Base-by-base conservation (phyloP, 2,329 filamentous ascomycete genomes). In the Colletotrichum simmondsii region DNA sequence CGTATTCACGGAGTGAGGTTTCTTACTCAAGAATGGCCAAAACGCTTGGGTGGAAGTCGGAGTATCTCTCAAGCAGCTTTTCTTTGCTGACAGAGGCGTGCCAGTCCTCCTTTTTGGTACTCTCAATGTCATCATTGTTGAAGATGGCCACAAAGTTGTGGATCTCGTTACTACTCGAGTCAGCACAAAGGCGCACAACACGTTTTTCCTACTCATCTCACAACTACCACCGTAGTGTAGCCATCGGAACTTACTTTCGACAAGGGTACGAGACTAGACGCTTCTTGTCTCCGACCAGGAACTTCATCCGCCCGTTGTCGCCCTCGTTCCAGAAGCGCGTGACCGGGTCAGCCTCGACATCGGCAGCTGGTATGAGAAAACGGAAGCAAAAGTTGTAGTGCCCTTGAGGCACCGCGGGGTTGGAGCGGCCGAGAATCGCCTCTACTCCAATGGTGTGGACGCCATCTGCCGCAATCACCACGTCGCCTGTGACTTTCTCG, bases 401-500 rank as follows among this genome's bases (percentile, higher is more conserved):
- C 2, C 76, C 65, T 11, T 79, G 77, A 16, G 77, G 73, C 28
- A 79, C 72, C 1, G 79, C 77, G 5, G 74, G 75, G 67, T 79
- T 79, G n/a, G 74, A 67, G 54, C 73, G 66, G 24, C 79, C 80
- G 10, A 80, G 67, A 7, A 82, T 71, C 12, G 75, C 68, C 65
- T 80, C 76, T 10, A 77, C 73, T 10, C 77, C 82, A 8, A 75
- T 65, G 7, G 80, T 81, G 66, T 85, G 83, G 14, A 85, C 77
- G 3, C 85, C 86, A 71, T 87, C 85, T 4, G 85, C 85, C 2
- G 82, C 84, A 32, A 87, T 78, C 28, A 87, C 80, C 4, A 87
- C 72, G 69, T 87, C 84, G 28, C 77, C 79, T 6, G 64, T 65
- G 16, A 81, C 72, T 12, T 75, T 70, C 8, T 76, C 68, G 2